These are phyloP conservation scores for Truncatella angustata DNA, from an alignment of 2,329 filamentous ascomycete species.

Conservation along the genomic window DNA sequence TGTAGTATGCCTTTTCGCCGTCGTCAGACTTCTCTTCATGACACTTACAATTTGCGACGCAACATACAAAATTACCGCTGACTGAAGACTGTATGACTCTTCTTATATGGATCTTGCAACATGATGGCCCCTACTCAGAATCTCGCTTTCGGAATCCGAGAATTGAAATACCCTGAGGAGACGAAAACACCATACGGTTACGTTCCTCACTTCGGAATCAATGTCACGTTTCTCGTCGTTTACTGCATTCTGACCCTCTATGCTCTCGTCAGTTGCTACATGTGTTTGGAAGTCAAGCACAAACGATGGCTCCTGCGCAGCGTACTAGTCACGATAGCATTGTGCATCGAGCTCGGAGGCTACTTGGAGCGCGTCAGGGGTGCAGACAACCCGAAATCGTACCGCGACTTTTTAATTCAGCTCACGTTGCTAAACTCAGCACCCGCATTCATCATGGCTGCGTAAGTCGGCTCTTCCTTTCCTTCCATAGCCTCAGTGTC, in stretches of 20 bases:
- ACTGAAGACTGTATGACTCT: no score
- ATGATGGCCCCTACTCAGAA: background rate
- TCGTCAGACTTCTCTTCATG: no score
- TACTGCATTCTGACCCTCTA: background rate
- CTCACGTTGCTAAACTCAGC: background rate
- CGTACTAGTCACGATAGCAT: background rate
- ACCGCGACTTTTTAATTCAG: background rate
- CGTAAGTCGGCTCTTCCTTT: background rate
- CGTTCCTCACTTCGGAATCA: background rate
- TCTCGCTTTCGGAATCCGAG: background rate
- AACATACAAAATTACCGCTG: no score
- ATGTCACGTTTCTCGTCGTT: background rate
- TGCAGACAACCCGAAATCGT: background rate
- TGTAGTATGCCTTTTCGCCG: no score
- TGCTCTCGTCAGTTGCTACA: background rate
- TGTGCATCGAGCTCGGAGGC: background rate
- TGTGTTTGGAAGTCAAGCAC: background rate
- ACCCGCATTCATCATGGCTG: background rate
- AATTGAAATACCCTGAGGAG: background rate
- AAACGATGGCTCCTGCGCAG: background rate
- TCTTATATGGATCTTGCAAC: background rate
- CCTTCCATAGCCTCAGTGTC: background rate
- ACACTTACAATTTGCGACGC: no score
- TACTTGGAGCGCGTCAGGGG: background rate
- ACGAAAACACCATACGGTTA: background rate